A percentile compares a stretch with the other conserved stretches of the same genome.
These are phyloP conservation scores for Amanita phalloides DNA, from an alignment of 768 basidiomycete species.

Conservation along the genomic window DNA sequence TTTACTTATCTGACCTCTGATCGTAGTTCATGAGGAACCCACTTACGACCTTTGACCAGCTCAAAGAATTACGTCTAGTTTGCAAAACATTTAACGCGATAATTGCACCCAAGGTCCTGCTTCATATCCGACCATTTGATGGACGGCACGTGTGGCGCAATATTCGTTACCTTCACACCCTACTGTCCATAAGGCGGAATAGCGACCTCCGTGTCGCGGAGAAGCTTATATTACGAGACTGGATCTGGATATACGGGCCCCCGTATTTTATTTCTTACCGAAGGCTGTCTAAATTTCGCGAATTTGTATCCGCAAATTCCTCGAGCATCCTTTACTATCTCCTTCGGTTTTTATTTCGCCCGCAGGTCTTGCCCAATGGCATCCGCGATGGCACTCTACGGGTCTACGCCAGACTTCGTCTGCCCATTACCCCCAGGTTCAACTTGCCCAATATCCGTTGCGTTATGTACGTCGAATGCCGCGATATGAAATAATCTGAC, in stretches of 20 bases:
- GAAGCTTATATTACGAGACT: neutral
- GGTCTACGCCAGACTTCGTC: neutral
- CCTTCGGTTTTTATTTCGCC: neutral
- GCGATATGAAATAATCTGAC: neutral
- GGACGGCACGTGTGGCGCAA: neutral
- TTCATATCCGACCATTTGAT: neutral
- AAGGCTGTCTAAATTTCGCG: neutral
- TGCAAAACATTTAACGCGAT: neutral
- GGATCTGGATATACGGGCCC: neutral
- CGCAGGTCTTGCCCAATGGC: neutral
- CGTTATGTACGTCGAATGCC: neutral
- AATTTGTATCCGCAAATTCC: neutral
- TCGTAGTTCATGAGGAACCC: neutral
- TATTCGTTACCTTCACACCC: neutral
- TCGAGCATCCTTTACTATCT: neutral
- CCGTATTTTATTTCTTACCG: neutral
- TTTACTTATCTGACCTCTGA: neutral
- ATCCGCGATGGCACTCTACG: neutral
- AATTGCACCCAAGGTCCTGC: neutral
- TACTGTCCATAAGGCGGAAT: neutral
- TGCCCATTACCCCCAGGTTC: neutral
- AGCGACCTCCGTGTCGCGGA: neutral
- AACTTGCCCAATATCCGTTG: constrained; percentile 2
- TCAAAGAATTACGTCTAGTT: constrained; percentile 1
- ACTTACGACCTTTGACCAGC: neutral